Conservation (phyloP, 495 filamentous ascomycete species). For the Penicillium angulare region DNA sequence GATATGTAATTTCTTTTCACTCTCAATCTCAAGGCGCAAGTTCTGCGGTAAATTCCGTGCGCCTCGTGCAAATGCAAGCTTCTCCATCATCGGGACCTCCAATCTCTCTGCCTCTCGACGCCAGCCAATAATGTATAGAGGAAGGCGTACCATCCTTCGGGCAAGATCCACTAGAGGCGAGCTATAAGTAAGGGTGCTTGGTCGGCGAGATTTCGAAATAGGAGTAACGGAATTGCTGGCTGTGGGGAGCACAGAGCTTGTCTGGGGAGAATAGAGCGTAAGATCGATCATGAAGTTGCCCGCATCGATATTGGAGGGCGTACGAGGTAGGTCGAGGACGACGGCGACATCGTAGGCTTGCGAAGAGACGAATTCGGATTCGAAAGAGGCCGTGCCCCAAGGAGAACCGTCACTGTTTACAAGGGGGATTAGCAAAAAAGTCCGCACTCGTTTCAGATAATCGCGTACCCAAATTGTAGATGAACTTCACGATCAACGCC, state of each 20-base stretch:
- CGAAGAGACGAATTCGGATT: conserved; percentile 38
- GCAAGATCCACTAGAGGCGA: conserved; percentile 56
- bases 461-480: conserved; percentile 71
- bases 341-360: conserved; percentile 68
- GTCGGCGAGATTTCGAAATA: conserved; percentile 51
- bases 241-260: conserved; percentile 23
- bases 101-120: conserved; percentile 54
- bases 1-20: conserved; percentile 64
- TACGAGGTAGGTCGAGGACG: conserved; percentile 68
- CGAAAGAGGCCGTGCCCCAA: conserved; percentile 42
- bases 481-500: conserved; percentile 66
- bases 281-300: conserved; percentile 96
- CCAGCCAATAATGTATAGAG: conserved; percentile 60
- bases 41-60: conserved; percentile 55
- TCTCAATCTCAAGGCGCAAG: conserved; percentile 65
- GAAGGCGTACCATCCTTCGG: conserved; percentile 50
- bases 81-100: conserved; percentile 69
- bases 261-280: conserved; percentile 52
- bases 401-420: conserved; percentile 36
- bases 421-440: background rate
- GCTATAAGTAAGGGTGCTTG: conserved; percentile 65
- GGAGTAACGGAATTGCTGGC: conserved; percentile 25
- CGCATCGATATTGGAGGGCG: conserved; percentile 47
- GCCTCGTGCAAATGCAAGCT: conserved; percentile 59
- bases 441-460: background rate